These are phyloP conservation scores for Hyaloraphidium curvatum DNA, from an alignment of 192 early-diverging fungal genomes.

Conservation along the genomic window DNA sequence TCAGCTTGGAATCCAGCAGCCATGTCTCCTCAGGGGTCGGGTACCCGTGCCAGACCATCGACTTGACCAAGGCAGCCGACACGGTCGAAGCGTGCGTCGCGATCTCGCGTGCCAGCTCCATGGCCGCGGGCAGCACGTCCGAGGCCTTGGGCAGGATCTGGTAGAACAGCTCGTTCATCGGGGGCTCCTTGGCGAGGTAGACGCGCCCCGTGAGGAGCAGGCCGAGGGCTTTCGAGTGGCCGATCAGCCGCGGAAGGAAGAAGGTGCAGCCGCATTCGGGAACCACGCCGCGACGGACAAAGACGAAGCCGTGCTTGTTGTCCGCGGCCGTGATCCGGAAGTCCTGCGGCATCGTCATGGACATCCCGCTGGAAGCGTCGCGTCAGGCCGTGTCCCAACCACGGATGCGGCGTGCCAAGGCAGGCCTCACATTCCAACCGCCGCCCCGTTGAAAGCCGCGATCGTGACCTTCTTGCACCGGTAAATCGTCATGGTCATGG, in stretches of 20 bases:
- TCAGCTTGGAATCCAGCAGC: constrained; percentile 8
- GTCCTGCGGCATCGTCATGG: not conserved
- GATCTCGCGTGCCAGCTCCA: not conserved
- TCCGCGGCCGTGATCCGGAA: not conserved
- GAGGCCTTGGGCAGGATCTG: not conserved
- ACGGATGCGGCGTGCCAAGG: no score
- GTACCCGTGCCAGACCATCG: constrained; percentile 1
- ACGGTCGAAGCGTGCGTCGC: not conserved
- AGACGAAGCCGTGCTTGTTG: not conserved
- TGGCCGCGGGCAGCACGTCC: not conserved
- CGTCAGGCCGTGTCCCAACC: no score
- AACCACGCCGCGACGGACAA: not conserved
- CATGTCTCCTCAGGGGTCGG: constrained; percentile 6
- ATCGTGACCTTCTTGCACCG: constrained; percentile 4
- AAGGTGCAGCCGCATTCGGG: not conserved
- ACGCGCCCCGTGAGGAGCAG: not conserved
- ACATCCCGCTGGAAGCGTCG: no score
- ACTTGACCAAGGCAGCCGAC: not conserved
- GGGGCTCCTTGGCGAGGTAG: not conserved
- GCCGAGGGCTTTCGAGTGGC: not conserved
- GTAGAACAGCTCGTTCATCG: not conserved
- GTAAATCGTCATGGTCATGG: not conserved
- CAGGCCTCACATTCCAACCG: constrained; percentile 10
- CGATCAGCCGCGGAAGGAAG: not conserved
- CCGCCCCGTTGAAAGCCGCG: constrained; percentile 14